Conservation (phyloP, 2,329 filamentous ascomycete genomes). For the Coniochaeta hoffmannii region DNA sequence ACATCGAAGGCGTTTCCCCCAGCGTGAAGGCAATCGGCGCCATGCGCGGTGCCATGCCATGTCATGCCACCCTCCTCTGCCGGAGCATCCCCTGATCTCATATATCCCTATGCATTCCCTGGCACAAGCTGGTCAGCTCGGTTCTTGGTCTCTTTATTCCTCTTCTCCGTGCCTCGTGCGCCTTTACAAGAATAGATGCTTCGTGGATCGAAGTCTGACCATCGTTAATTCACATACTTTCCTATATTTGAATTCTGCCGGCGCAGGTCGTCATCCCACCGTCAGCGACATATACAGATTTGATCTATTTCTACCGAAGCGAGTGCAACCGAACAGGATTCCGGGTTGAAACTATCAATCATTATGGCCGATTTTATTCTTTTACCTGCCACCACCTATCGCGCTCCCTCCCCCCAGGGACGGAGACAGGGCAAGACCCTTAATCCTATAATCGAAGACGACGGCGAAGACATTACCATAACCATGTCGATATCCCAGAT, state of each 20-base stretch:
- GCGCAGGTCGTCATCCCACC: constrained; percentile 23
- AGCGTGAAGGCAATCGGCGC: background rate
- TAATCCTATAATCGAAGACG: constrained; percentile 61
- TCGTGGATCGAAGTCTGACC: constrained; percentile 39
- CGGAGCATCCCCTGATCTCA: constrained; percentile 9
- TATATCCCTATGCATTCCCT: constrained; percentile 14
- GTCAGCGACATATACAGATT: constrained; percentile 10
- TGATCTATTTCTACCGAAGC: constrained; percentile 19
- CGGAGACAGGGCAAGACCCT: constrained; percentile 45
- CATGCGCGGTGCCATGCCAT: background rate
- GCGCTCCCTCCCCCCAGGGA: constrained; percentile 45
- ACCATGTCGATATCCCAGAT: constrained; percentile 2
- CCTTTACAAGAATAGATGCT: constrained; percentile 23
- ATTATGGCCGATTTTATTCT: constrained; percentile 41
- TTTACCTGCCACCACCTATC: constrained; percentile 33
- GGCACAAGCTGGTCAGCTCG: constrained; percentile 7
- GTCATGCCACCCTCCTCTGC: background rate
- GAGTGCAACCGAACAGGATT: constrained; percentile 6
- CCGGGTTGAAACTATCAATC: constrained; percentile 17
- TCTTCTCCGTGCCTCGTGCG: constrained; percentile 23
- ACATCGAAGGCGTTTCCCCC: background rate
- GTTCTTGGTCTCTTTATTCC: constrained; percentile 22
- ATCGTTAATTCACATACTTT: constrained; percentile 25
- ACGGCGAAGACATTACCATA: constrained; percentile 27
- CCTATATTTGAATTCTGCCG: constrained; percentile 17